Evolutionary conservation across 352 stramenopile genomes (phyloP), one percentile per base, ranked within the genome.

Genomic region (Phytophthora foliorum): DNA sequence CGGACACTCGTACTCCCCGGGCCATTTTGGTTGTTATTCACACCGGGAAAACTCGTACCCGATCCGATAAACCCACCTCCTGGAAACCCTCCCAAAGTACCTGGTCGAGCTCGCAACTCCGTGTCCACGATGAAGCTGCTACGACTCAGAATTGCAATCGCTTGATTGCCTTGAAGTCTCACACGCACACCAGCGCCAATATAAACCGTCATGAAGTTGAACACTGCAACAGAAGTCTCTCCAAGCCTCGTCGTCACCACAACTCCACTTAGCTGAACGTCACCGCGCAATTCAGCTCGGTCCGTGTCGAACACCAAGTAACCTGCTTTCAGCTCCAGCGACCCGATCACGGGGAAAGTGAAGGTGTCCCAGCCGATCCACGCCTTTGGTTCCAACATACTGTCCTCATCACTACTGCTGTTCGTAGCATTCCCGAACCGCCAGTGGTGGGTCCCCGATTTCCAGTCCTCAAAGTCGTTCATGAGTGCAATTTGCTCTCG

Each of bases 381-480:
- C 2, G 16, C 17, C 0, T 22, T 76, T 8, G 75, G 63, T 32
- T 66, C 68, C 31, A 62, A 16, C 9, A 65, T 60, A 19, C 61
- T 75, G 22, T 75, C 39, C 1, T 44, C 59, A 27, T 21, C 41
- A 32, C 46, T 56, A 19, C 36, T 68, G 49, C 66, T 49, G 48
- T 25, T 46, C 1, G 10, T 57, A 36, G 24, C 6, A 31, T 56
- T 42, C 7, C 22, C 36, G 61, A 92, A 86, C 24, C 65, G 63
- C 82, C 89, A 97, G 11, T 75, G 72, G 46, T 91, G 78, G 11
- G 89, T 97, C 0, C 96, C 97, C 14, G 77, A 86, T 41, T 97
- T 94, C 96, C 95, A 99, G 77, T 99, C 94, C 69, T 99, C 96
- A 87, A 99, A 99, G 78, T 98, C 84, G 42, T 97, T 94, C 74